Evolutionary conservation across 129 eudicot species (phyloP).

Genomic region (Logfia minima): DNA sequence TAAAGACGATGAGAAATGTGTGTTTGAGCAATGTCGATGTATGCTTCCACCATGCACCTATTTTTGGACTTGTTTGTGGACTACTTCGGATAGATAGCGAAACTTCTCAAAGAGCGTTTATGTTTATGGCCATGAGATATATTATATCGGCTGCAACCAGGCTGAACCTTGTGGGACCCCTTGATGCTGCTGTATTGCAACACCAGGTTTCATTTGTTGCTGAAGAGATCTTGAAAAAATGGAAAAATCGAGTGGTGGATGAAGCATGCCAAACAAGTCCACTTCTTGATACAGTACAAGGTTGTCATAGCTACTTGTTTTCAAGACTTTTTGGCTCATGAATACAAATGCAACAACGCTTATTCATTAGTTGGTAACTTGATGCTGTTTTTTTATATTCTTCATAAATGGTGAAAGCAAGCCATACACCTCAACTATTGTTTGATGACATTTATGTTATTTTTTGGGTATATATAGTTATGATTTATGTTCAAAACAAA

Average conservation of each 20-base stretch:
- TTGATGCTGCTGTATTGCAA: slow-evolving; percentile 79
- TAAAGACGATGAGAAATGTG: slow-evolving; percentile 59
- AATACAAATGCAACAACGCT: slow-evolving; percentile 11
- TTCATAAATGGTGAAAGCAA: neutral
- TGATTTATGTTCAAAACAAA: no score
- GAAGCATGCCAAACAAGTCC: slow-evolving; percentile 91
- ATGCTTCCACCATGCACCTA: slow-evolving; percentile 80
- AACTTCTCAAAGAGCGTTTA: slow-evolving; percentile 64
- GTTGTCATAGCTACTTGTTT: slow-evolving; percentile 90
- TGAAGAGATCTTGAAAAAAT: slow-evolving; percentile 58
- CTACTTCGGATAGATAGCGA: slow-evolving; percentile 64
- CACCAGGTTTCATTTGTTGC: slow-evolving; percentile 65
- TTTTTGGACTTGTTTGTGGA: slow-evolving; percentile 87
- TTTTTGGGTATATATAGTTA: neutral
- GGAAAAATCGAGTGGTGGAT: slow-evolving; percentile 73
- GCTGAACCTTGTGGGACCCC: slow-evolving; percentile 84
- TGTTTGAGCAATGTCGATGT: slow-evolving; percentile 40
- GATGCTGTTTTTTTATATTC: neutral
- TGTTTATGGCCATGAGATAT: slow-evolving; percentile 85
- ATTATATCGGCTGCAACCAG: slow-evolving; percentile 89
- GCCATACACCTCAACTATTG: neutral
- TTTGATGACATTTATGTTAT: neutral
- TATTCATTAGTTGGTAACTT: neutral
- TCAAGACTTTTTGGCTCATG: slow-evolving; percentile 93
- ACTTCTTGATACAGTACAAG: slow-evolving; percentile 90